phyloP scores from a whole-genome alignment of 371 early-diverging fungal genomes.

The Edhazardia aedis region DNA sequence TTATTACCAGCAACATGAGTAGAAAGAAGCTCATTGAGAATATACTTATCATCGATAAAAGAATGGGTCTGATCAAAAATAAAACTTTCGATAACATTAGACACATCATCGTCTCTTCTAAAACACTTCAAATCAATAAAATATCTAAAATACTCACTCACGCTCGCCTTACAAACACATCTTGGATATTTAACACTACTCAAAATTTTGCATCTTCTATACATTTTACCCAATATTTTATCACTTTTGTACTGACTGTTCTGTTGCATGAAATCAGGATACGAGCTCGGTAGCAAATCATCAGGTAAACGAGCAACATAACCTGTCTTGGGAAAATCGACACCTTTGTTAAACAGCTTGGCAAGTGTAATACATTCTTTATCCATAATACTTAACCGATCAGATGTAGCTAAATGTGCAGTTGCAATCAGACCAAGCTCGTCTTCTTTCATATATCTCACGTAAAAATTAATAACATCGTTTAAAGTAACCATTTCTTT shows the following conservation, averaged over 20 bases:
- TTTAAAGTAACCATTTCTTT: constrained; percentile 46
- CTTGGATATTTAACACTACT: too few species aligned
- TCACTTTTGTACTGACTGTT: constrained; percentile 49
- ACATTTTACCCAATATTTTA: constrained; percentile 52
- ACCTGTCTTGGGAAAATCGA: constrained; percentile 55
- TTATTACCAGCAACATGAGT: too few species aligned
- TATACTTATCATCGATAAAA: too few species aligned
- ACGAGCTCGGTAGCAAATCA: constrained; percentile 42
- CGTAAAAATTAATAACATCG: constrained; percentile 53
- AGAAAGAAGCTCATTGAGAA: too few species aligned
- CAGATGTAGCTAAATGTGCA: constrained; percentile 54
- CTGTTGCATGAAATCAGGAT: constrained; percentile 63
- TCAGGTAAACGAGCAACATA: constrained; percentile 42
- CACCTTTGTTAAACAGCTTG: constrained; percentile 51
- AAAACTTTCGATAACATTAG: too few species aligned
- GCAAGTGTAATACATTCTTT: constrained; percentile 51
- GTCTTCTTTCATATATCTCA: constrained; percentile 53
- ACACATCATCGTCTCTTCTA: too few species aligned
- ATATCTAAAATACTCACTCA: too few species aligned
- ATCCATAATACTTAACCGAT: constrained; percentile 46
- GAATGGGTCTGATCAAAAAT: too few species aligned
- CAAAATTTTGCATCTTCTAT: constrained; percentile 31
- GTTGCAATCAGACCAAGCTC: constrained; percentile 57
- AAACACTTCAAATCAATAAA: too few species aligned
- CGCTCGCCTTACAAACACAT: too few species aligned